Percentiles rank a stretch among this genome's conserved stretches.
phyloP scores from a whole-genome alignment of 73 alveolate species.

The Paramecium sonneborni region DNA sequence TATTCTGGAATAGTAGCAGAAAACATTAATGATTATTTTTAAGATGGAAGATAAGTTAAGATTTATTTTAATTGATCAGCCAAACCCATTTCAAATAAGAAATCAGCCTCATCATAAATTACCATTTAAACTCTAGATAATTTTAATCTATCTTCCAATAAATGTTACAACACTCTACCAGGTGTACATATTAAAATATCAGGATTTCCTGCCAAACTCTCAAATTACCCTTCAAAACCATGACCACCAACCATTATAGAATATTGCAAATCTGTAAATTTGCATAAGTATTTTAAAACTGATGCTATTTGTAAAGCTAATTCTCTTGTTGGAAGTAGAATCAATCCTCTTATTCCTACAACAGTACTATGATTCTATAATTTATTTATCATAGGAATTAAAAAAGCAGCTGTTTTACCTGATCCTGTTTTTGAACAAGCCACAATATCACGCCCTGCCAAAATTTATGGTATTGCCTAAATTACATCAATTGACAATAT shows the following conservation, averaged over 20 bases:
- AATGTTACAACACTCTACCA: constrained; percentile 97
- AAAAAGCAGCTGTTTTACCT: constrained; percentile 98
- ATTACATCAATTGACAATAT: not conserved
- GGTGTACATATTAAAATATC: constrained; percentile 99
- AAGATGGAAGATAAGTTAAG: constrained; percentile 78
- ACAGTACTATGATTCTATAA: constrained; percentile 88
- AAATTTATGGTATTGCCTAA: constrained; percentile 90
- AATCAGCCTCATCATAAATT: constrained; percentile 96
- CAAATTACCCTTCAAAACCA: constrained; percentile 94
- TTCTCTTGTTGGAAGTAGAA: constrained; percentile 96
- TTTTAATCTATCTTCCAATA: constrained; percentile 86
- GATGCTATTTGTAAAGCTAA: constrained; percentile 93
- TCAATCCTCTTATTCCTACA: constrained; percentile 93
- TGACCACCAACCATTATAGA: constrained; percentile 97
- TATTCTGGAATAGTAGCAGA: constrained; percentile 98
- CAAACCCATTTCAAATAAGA: constrained; percentile 95
- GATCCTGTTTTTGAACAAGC: constrained; percentile 99
- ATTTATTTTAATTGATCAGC: constrained; percentile 88
- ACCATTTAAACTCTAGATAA: constrained; percentile 88
- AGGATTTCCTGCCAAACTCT: constrained; percentile 94
- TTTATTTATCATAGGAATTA: constrained; percentile 91
- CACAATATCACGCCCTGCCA: constrained; percentile 92
- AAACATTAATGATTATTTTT: constrained; percentile 85
- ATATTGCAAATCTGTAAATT: constrained; percentile 85
- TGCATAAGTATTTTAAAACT: constrained; percentile 83